Conservation (phyloP, 345 rosid species). For the Trapa bicornis region DNA sequence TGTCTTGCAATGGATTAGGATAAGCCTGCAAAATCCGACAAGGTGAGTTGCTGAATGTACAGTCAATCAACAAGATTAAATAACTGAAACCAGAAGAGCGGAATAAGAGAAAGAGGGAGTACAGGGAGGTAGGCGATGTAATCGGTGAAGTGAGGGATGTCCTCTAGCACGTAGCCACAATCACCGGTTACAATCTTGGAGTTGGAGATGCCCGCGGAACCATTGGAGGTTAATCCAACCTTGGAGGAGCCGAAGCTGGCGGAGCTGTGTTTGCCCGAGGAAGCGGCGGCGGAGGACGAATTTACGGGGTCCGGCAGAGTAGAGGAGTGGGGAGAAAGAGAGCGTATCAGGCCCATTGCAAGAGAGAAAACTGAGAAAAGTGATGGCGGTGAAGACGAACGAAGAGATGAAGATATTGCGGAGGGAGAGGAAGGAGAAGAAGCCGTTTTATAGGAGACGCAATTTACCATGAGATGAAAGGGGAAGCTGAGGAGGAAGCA, state of each 20-base stretch:
- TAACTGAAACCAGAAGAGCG: not conserved
- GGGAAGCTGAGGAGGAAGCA: not conserved
- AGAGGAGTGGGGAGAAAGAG: slow-evolving; percentile 9
- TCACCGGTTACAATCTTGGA: slow-evolving; percentile 27
- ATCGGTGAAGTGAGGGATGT: slow-evolving; percentile 67
- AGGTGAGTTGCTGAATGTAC: too few relatives aligned
- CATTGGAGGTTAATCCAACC: too few relatives aligned
- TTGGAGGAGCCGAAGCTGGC: not conserved
- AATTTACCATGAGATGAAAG: slow-evolving; percentile 14
- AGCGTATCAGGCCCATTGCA: slow-evolving; percentile 5
- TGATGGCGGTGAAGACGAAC: not conserved
- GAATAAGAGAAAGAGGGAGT: slow-evolving; percentile 1
- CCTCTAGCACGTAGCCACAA: slow-evolving; percentile 64
- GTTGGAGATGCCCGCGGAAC: not conserved
- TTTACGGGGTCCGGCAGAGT: not conserved
- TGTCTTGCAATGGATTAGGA: slow-evolving; percentile 70
- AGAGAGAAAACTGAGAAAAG: not conserved
- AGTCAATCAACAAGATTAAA: too few relatives aligned
- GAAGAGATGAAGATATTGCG: not conserved
- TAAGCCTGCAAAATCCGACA: slow-evolving; percentile 34
- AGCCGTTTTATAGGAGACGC: slow-evolving; percentile 27
- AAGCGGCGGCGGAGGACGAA: not conserved
- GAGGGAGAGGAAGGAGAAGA: not conserved
- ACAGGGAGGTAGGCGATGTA: slow-evolving; percentile 59
- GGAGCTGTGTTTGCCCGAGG: not conserved